Conservation (phyloP, 495 filamentous ascomycete genomes). For the Aspergillus saccharolyticus region DNA sequence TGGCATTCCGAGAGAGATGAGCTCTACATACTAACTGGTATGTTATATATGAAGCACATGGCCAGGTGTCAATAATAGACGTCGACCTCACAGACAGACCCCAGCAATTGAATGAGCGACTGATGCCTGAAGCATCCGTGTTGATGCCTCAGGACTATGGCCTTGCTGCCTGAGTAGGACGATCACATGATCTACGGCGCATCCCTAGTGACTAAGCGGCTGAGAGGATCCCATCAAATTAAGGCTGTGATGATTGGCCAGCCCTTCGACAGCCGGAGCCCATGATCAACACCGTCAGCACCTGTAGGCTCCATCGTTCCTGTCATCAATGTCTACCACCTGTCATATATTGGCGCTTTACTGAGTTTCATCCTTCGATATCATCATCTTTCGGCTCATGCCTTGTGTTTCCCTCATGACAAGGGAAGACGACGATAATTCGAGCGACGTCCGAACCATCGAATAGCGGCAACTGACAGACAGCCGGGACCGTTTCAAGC, state of each 20-base stretch:
- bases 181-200: not conserved
- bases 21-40: too few species aligned
- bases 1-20: too few species aligned
- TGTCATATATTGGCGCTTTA: not conserved
- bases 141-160: too few species aligned
- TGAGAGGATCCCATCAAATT: not conserved
- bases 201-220: not conserved
- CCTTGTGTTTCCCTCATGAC: too few species aligned
- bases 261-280: not conserved
- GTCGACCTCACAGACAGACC: too few species aligned
- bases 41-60: too few species aligned
- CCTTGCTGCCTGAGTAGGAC: not conserved
- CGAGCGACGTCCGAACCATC: too few species aligned
- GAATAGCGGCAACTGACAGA: not conserved
- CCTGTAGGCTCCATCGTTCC: not conserved
- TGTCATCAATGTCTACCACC: not conserved
- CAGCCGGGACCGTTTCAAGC: not conserved
- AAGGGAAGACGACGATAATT: not conserved
- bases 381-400: not conserved
- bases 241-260: not conserved
- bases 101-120: too few species aligned
- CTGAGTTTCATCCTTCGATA: too few species aligned
- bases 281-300: not conserved
- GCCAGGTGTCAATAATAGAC: too few species aligned
- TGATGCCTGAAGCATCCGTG: too few species aligned